Conservation (phyloP, 257 asterid species). For the Solanum tarapatanum region DNA sequence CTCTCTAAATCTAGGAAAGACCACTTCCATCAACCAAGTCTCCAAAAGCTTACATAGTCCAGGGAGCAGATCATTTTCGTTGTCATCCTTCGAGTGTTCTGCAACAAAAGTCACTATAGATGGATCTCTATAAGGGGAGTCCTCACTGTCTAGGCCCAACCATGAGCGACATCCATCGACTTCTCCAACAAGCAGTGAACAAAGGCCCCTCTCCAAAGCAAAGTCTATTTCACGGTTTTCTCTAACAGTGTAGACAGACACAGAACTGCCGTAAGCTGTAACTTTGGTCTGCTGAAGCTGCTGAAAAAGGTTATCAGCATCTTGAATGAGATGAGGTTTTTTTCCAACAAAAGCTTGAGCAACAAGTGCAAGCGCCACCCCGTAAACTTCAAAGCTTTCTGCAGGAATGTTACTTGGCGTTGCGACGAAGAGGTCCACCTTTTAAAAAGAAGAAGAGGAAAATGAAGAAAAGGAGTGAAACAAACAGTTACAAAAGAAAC, state of each 20-base stretch:
- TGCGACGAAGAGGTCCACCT: conserved; percentile 92
- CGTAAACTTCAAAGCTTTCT: conserved; percentile 94
- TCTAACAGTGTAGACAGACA: conserved; percentile 27
- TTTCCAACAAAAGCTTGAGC: conserved; percentile 83
- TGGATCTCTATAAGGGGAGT: conserved; percentile 77
- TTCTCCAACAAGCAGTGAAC: conserved; percentile 92
- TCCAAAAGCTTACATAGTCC: conserved; percentile 92
- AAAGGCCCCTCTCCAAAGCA: conserved; percentile 95
- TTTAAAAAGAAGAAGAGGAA: neutral
- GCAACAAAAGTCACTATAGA: conserved; percentile 64
- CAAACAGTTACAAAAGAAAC: neutral
- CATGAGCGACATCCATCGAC: conserved; percentile 83
- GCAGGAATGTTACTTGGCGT: conserved; percentile 97
- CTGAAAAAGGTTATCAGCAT: conserved; percentile 92
- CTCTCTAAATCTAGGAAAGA: conserved; percentile 92
- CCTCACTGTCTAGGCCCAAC: conserved; percentile 79
- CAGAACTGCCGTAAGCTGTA: conserved; percentile 35
- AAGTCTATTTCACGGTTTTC: conserved; percentile 77
- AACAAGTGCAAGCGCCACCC: conserved; percentile 94
- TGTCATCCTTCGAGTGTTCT: conserved; percentile 69
- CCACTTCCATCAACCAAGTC: conserved; percentile 97
- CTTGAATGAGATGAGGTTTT: conserved; percentile 87
- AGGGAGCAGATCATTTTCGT: conserved; percentile 75
- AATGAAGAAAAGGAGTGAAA: neutral
- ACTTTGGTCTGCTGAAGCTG: conserved; percentile 92